These are phyloP conservation scores for Karstenula rhodostoma DNA, from an alignment of 2,329 filamentous ascomycete genomes.

Conservation along the genomic window DNA sequence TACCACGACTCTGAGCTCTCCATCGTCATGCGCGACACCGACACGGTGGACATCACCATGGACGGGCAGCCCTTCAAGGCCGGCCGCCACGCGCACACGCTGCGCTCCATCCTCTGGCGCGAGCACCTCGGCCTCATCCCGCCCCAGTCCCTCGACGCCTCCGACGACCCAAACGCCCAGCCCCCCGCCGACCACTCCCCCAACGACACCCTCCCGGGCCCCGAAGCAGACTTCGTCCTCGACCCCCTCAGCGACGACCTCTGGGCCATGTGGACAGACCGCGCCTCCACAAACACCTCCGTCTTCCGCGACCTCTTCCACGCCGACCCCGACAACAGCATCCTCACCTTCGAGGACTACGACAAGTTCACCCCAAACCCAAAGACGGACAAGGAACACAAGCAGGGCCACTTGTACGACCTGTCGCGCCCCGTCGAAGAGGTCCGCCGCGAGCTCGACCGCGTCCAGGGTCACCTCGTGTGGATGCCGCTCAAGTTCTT, in stretches of 20 bases:
- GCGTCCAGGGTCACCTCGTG: conserved; percentile 87
- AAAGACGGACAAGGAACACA: conserved; percentile 67
- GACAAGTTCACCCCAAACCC: conserved; percentile 70
- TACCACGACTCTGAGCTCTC: conserved; percentile 91
- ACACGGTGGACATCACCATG: conserved; percentile 76
- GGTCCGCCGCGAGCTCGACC: conserved; percentile 76
- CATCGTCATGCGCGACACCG: conserved; percentile 87
- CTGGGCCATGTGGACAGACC: conserved; percentile 71
- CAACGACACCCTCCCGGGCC: conserved; percentile 79
- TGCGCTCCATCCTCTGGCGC: conserved; percentile 84
- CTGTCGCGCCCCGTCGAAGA: conserved; percentile 70
- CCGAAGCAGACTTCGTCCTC: conserved; percentile 67
- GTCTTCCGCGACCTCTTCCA: conserved; percentile 84
- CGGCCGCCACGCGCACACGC: conserved; percentile 80
- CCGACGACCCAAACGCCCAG: conserved; percentile 76
- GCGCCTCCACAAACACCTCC: conserved; percentile 75
- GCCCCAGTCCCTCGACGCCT: conserved; percentile 72
- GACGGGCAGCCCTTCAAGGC: conserved; percentile 78
- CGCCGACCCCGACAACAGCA: conserved; percentile 86
- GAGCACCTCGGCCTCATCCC: conserved; percentile 88
- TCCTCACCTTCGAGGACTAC: conserved; percentile 91
- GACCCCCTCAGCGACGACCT: conserved; percentile 67
- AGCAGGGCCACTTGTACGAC: conserved; percentile 87
- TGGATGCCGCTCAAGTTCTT: conserved; percentile 96
- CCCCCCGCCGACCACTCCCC: conserved; percentile 72